phyloP scores from a whole-genome alignment of 345 rosid genomes.

The Eucalyptus pauciflora region DNA sequence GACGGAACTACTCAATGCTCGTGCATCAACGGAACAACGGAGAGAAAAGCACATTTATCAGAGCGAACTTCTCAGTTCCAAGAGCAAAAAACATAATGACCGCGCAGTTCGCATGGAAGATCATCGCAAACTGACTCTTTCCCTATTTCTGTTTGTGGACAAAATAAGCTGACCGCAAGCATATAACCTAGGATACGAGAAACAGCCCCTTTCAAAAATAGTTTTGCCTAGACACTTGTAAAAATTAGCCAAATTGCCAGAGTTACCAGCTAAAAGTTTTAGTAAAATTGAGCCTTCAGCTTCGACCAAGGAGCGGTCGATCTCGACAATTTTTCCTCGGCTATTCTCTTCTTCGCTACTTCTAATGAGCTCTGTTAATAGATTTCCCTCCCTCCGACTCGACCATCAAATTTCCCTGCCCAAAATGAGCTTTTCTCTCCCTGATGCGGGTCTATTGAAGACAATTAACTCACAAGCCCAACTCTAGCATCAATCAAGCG shows the following conservation, averaged over 20 bases:
- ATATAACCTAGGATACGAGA: not conserved
- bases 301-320: not conserved
- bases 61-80: not conserved
- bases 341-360: not conserved
- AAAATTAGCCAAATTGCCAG: not conserved
- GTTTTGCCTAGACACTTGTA: not conserved
- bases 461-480: not conserved
- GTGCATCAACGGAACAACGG: not conserved
- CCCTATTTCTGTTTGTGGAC: not conserved
- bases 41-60: not conserved
- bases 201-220: not conserved
- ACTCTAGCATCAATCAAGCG: not conserved
- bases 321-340: not conserved
- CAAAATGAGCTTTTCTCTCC: not conserved
- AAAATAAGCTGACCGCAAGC: not conserved
- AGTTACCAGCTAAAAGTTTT: not conserved
- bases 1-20: not conserved
- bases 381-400: not conserved
- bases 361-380: not conserved
- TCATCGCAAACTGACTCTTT: not conserved
- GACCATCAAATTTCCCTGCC: not conserved
- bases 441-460: not conserved
- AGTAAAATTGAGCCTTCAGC: not conserved
- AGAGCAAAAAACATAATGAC: not conserved
- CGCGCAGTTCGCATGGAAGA: not conserved